phyloP scores from a whole-genome alignment of 2,329 filamentous ascomycete species.

The Tolypocladium pustulatum region DNA sequence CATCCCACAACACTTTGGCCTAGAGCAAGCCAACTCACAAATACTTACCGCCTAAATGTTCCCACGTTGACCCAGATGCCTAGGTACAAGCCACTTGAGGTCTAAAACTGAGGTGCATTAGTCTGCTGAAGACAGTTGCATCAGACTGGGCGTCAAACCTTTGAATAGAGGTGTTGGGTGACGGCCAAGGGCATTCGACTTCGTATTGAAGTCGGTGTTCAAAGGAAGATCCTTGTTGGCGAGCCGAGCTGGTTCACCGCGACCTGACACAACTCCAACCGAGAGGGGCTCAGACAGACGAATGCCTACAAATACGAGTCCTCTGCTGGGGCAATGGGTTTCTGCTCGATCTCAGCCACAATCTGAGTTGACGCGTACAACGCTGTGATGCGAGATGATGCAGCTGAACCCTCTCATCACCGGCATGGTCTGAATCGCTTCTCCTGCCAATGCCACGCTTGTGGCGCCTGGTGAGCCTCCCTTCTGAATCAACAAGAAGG shows the following conservation, averaged over 20 bases:
- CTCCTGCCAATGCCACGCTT: background rate
- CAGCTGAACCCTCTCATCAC: background rate
- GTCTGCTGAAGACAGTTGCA: too few species aligned
- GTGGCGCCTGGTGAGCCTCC: background rate
- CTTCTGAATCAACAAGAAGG: background rate
- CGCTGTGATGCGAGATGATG: background rate
- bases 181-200: background rate
- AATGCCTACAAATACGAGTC: background rate
- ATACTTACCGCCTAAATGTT: too few species aligned
- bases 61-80: too few species aligned
- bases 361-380: background rate
- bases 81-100: too few species aligned
- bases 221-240: background rate
- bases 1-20: background rate
- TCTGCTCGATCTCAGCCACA: background rate
- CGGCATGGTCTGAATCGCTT: background rate
- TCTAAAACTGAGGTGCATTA: too few species aligned
- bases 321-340: background rate
- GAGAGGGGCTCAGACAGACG: background rate
- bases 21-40: background rate
- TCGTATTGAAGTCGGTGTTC: background rate
- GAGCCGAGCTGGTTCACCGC: background rate
- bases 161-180: too few species aligned
- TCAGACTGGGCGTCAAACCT: too few species aligned
- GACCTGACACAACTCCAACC: background rate